Conservation (phyloP, 768 basidiomycete genomes). For the Calocera viscosa region DNA sequence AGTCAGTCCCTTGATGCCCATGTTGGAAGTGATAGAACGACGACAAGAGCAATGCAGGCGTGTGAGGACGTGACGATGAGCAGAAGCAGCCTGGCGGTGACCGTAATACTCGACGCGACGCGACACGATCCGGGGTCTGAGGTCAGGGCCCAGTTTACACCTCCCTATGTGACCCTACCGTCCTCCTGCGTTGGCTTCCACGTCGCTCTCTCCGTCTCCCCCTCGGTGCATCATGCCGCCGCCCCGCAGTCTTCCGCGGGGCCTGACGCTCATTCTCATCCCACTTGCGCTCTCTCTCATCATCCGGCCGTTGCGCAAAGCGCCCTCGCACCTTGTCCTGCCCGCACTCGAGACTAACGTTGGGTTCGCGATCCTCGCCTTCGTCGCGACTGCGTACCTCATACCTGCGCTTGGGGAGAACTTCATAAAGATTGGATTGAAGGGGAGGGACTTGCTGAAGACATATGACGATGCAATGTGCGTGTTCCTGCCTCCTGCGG, state of each 20-base stretch:
- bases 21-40: conserved; percentile 21
- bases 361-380: conserved; percentile 75
- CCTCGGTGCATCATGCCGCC: neutral
- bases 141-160: too few species aligned
- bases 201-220: neutral
- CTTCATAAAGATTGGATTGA: conserved; percentile 70
- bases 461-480: conserved; percentile 59
- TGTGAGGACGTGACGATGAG: neutral
- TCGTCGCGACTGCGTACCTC: conserved; percentile 59
- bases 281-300: conserved; percentile 66
- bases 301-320: conserved; percentile 55
- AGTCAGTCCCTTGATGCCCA: conserved; percentile 96
- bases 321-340: conserved; percentile 42
- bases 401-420: conserved; percentile 72
- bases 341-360: conserved; percentile 54
- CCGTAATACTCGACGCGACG: neutral
- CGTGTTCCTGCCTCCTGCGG: conserved; percentile 21
- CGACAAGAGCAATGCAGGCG: neutral
- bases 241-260: neutral
- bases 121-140: neutral
- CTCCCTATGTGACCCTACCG: neutral
- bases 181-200: neutral
- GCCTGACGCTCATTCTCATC: conserved; percentile 28
- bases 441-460: conserved; percentile 81
- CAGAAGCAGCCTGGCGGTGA: neutral